Percentiles rank a stretch among this genome's conserved stretches.
phyloP scores from a whole-genome alignment of 257 asterid genomes.

The Nyctanthes arbortristis region DNA sequence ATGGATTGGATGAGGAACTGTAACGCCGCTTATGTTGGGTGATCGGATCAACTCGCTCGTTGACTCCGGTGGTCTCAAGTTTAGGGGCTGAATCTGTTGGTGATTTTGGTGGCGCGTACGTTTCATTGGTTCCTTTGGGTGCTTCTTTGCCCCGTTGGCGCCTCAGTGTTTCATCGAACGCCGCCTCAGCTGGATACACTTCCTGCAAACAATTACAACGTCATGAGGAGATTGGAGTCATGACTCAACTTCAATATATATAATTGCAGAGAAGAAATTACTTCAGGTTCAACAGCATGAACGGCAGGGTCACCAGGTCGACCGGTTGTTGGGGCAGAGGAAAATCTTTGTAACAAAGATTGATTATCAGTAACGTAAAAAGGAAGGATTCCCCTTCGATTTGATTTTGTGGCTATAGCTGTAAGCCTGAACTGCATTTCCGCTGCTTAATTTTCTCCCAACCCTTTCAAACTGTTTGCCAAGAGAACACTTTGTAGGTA shows the following conservation, averaged over 20 bases:
- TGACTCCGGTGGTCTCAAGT: constrained; percentile 43
- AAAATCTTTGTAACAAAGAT: constrained; percentile 19
- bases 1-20: neutral
- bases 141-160: constrained; percentile 25
- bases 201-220: constrained; percentile 26
- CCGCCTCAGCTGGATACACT: constrained; percentile 37
- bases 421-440: constrained; percentile 54
- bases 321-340: constrained; percentile 39
- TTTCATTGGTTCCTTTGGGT: constrained; percentile 21
- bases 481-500: no score
- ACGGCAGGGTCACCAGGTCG: constrained; percentile 63
- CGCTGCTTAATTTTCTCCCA: no score
- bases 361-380: neutral
- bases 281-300: constrained; percentile 64
- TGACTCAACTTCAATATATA: neutral
- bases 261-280: neutral
- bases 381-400: constrained; percentile 26
- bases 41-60: constrained; percentile 44
- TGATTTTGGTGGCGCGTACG: constrained; percentile 42
- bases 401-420: constrained; percentile 32
- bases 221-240: neutral
- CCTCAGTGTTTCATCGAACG: constrained; percentile 31
- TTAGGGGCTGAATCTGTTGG: constrained; percentile 43
- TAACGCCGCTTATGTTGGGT: constrained; percentile 49
- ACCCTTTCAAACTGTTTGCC: neutral